Evolutionary conservation across 306 rosid genomes (phyloP).

Genomic region (Quercus suber): DNA sequence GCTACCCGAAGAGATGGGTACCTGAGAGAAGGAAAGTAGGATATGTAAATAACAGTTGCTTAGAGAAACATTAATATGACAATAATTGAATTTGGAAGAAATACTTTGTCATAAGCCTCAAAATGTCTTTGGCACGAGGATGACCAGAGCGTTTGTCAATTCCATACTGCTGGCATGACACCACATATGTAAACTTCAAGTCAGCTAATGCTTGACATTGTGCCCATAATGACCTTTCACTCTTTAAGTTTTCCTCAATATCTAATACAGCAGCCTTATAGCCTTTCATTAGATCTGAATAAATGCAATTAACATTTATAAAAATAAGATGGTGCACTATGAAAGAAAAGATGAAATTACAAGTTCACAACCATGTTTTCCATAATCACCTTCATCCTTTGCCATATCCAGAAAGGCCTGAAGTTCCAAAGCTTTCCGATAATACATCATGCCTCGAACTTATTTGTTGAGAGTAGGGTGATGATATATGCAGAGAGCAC

Average conservation of each 20-base stretch:
- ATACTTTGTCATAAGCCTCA: slow-evolving; percentile 85
- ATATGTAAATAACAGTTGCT: slow-evolving; percentile 16
- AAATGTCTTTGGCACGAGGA: slow-evolving; percentile 76
- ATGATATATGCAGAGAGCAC: slow-evolving; percentile 16
- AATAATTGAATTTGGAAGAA: slow-evolving; percentile 19
- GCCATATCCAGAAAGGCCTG: slow-evolving; percentile 61
- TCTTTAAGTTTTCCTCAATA: slow-evolving; percentile 39
- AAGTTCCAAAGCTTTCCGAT: slow-evolving; percentile 92
- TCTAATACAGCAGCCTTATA: slow-evolving; percentile 88
- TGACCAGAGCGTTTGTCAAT: slow-evolving; percentile 82
- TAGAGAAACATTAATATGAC: slow-evolving; percentile 13
- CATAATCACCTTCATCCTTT: no score
- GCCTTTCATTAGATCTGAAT: slow-evolving; percentile 73
- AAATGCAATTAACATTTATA: slow-evolving; percentile 23
- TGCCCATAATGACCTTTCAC: slow-evolving; percentile 65
- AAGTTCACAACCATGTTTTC: neutral
- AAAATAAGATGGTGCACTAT: neutral
- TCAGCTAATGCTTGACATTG: slow-evolving; percentile 88
- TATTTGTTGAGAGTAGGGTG: slow-evolving; percentile 18
- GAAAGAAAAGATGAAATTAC: slow-evolving; percentile 10
- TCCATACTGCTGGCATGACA: slow-evolving; percentile 91
- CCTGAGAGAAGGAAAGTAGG: slow-evolving; percentile 39
- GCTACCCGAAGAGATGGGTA: slow-evolving; percentile 95
- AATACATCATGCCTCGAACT: slow-evolving; percentile 98
- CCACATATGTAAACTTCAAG: slow-evolving; percentile 87